phyloP scores from a whole-genome alignment of 2,329 filamentous ascomycete genomes.

The Hypoxylon rubiginosum region DNA sequence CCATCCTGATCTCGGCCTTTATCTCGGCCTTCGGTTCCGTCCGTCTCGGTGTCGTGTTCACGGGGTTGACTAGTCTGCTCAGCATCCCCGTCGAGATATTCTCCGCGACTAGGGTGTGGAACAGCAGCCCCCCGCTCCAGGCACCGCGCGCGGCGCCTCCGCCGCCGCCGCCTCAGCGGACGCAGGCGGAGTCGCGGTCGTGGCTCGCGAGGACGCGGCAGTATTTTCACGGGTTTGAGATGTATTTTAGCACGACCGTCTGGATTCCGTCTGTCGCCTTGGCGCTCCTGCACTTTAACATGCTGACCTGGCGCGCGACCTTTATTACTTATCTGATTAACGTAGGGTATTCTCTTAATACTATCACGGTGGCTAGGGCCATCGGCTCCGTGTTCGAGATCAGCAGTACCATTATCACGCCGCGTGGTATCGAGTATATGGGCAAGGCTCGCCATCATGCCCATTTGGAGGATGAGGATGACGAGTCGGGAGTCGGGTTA shows the following conservation, averaged over 20 bases:
- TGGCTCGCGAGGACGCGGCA: constrained; percentile 34
- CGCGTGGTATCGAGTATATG: constrained; percentile 60
- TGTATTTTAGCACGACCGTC: constrained; percentile 56
- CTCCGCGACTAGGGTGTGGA: constrained; percentile 58
- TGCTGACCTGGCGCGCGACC: constrained; percentile 66
- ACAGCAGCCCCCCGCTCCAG: constrained; percentile 49
- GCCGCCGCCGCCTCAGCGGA: neutral
- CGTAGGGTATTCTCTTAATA: constrained; percentile 61
- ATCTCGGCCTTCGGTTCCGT: constrained; percentile 60
- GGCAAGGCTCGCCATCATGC: constrained; percentile 47
- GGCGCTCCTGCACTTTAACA: constrained; percentile 66
- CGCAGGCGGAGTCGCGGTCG: constrained; percentile 8
- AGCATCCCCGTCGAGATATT: constrained; percentile 57
- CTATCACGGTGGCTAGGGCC: constrained; percentile 62
- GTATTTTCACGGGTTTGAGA: constrained; percentile 51
- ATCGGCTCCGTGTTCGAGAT: constrained; percentile 65
- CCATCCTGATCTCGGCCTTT: constrained; percentile 64
- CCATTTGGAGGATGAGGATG: constrained; percentile 41
- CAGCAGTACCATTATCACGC: constrained; percentile 65
- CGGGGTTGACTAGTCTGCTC: constrained; percentile 59
- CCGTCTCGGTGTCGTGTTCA: constrained; percentile 60
- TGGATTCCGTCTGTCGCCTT: constrained; percentile 64
- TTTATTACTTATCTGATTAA: constrained; percentile 69
- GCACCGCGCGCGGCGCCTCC: constrained; percentile 47
- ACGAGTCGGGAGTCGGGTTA: constrained; percentile 43